Base-by-base conservation (phyloP, 129 eudicot genomes). In the Flaveria linearis region DNA sequence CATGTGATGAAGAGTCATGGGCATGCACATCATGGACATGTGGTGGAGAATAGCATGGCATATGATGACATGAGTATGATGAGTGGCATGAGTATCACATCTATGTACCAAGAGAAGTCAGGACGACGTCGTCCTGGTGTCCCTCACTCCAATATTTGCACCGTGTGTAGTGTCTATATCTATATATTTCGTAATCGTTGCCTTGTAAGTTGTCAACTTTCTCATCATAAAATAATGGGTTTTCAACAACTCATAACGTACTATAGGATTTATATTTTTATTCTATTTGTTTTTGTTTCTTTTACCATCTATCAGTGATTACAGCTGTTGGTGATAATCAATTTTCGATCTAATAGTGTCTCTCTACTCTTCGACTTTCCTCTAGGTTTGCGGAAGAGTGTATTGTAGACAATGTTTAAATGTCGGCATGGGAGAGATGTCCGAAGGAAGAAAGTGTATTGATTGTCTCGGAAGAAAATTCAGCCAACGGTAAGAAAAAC, bases 401-500 rank as follows among this genome's bases (percentile, higher is more conserved):
- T 91, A 91, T 79, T 91, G 97, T 74, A 86, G 87, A 73, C 88
- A 81, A 66, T 91, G 97, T 75, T 53, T 86, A 83, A 74, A 81
- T 77, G 73, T 82, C 46, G 97, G 97, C 47, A 91, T 91, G 97
- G 97, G 97, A 74, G 97, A 91, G 75, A 91, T 91, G 97, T 76
- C 88, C 0, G 97, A 91, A 88, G 93, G 97, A 45, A 83, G 97
- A 73, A 91, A 91, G 78, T 91, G 97, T 28, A 42, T 88, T 20
- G 85, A 86, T 63, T 91, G 97, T 76, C 72, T 91, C 56, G 97
- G 97, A 73, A 85, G 84, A 83, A 84, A 85, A 80, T 91, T 88
- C 62, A 91, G 97, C 79, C 93, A 85, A 88, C 85, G 97, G 97
- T 85, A 80, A 36, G 42, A 8, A 39, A 58, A 43, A 28, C 0